Evolutionary conservation across 805 yeast species (phyloP).

Genomic region (Candida quercuum): DNA sequence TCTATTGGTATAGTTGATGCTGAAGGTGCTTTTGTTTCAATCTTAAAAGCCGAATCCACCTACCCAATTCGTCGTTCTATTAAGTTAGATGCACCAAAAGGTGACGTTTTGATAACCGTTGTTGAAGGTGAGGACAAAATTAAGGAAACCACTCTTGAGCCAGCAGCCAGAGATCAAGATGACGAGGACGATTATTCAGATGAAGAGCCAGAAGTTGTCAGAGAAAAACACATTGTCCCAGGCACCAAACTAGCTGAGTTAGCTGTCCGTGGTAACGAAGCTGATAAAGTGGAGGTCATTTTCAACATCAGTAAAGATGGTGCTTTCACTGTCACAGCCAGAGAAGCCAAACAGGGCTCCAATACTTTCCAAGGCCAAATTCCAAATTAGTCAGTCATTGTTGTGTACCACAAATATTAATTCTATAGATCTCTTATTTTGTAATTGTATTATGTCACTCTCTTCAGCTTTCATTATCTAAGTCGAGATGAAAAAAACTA

Average conservation of each 20-base stretch:
- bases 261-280: constrained; percentile 63
- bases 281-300: constrained; percentile 59
- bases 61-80: constrained; percentile 81
- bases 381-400: too few species aligned
- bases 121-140: constrained; percentile 83
- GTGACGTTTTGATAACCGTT: constrained; percentile 62
- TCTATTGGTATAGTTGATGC: constrained; percentile 81
- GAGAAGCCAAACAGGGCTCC: constrained; percentile 58
- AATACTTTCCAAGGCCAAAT: constrained; percentile 52
- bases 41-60: constrained; percentile 80
- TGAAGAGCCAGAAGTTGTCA: constrained; percentile 86
- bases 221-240: constrained; percentile 68
- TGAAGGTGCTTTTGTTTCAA: constrained; percentile 65
- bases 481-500: too few species aligned
- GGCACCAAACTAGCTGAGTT: constrained; percentile 75
- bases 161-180: constrained; percentile 47
- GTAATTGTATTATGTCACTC: neutral
- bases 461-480: neutral
- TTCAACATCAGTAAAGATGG: constrained; percentile 57
- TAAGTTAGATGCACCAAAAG: constrained; percentile 54
- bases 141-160: constrained; percentile 75
- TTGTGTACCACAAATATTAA: too few species aligned
- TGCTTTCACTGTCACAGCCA: constrained; percentile 51
- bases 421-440: too few species aligned
- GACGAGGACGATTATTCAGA: constrained; percentile 54